Evolutionary conservation across 2,329 filamentous ascomycete genomes (phyloP).

Genomic region (Colletotrichum lupini): DNA sequence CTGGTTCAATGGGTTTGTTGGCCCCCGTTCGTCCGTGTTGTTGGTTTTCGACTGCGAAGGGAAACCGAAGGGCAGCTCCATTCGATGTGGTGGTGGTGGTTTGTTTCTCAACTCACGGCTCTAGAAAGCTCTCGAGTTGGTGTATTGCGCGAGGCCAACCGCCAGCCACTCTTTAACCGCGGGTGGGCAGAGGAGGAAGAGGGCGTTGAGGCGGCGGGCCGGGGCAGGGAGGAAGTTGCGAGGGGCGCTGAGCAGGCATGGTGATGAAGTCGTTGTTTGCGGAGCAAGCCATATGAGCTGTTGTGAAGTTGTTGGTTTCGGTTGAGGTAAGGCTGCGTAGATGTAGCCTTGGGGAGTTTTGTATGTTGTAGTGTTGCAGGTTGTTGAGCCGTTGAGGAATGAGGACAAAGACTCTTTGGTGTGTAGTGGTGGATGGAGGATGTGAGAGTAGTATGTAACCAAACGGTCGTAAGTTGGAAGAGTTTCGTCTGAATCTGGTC

Average conservation of each 20-base stretch:
- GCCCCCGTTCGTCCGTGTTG: background rate
- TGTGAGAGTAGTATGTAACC: conserved; percentile 19
- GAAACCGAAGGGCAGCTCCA: conserved; percentile 2
- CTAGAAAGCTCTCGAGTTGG: conserved; percentile 11
- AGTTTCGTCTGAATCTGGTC: conserved; percentile 15
- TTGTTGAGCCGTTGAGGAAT: conserved; percentile 7
- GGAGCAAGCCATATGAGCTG: conserved; percentile 32
- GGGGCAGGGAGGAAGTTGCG: conserved; percentile 75
- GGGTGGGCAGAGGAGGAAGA: conserved; percentile 73
- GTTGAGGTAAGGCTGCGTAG: conserved; percentile 19
- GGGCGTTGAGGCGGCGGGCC: conserved; percentile 73
- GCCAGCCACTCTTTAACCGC: conserved; percentile 55
- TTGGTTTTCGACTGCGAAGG: conserved; percentile 2
- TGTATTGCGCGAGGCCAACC: conserved; percentile 17
- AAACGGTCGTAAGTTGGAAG: conserved; percentile 9
- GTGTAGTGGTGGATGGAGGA: background rate
- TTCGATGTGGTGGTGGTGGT: background rate
- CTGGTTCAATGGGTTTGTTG: background rate
- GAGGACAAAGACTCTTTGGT: conserved; percentile 24
- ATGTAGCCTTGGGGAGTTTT: conserved; percentile 12
- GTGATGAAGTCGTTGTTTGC: conserved; percentile 44
- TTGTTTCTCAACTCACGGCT: background rate
- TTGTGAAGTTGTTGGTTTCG: conserved; percentile 35
- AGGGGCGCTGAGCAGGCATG: conserved; percentile 71
- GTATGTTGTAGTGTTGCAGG: conserved; percentile 2